Base-by-base conservation (phyloP, 108 stramenopile species). In the Cylindrotheca closterium region DNA sequence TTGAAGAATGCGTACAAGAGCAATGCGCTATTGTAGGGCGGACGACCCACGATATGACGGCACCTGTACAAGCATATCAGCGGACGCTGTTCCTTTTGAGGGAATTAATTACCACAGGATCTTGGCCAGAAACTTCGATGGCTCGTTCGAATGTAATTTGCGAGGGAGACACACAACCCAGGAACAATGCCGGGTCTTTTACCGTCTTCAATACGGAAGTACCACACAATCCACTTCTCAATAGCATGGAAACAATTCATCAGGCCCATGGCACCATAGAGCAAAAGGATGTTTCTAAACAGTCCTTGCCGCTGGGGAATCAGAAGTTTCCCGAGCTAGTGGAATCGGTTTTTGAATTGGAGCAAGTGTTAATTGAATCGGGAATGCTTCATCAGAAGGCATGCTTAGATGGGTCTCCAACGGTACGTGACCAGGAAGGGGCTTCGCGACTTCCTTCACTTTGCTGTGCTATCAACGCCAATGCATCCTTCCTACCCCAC, bases 401-500 rank as follows among this genome's bases (percentile, higher is more conserved):
- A n/a, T n/a, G n/a, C n/a, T n/a, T n/a, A n/a, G n/a, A n/a, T n/a
- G n/a, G n/a, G n/a, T n/a, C n/a, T n/a, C n/a, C n/a, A n/a, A n/a
- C n/a, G n/a, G n/a, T n/a, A n/a, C n/a, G n/a, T n/a, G n/a, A n/a
- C n/a, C n/a, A n/a, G n/a, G n/a, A n/a, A n/a, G n/a, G n/a, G n/a
- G n/a, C n/a, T n/a, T n/a, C n/a, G n/a, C 46, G 94, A 5, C 63
- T 46, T 17, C 74, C 83, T 51, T 94, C 92, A 3, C 78, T 88
- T 7, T 93, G 92, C 33, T 92, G 93, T 60, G 95, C 95, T 17
- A 73, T 97, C 28, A 97, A 96, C 67, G 58, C 94, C 47, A 88
- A 93, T 68, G 94, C 95, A 30, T 81, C 82, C 79, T 97, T 97
- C 53, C 80, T 68, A 25, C 96, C 96, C 21, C 96, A 97, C 67